Base-by-base conservation (phyloP, 192 early-diverging fungal species). In the Powellomyces hirtus region DNA sequence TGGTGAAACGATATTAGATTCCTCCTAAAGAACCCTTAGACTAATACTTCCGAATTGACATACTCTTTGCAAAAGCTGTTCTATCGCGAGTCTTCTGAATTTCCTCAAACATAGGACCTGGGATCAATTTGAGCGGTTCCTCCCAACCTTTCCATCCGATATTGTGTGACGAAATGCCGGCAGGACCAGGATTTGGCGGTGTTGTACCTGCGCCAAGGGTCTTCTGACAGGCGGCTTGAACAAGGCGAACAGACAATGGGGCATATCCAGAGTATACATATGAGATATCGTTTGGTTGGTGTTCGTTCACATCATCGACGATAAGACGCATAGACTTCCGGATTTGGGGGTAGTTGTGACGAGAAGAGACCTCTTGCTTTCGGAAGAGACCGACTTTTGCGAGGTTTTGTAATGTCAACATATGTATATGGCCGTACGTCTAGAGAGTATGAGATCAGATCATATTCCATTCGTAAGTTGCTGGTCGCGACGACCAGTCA, bases 201-300 rank as follows among this genome's bases (percentile, higher is more conserved):
- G 40, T 42, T 42, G 40, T 42, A 18, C 10, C 18, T 42, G 40
- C 51, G 24, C 51, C 51, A 27, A 52, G 13, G 24, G 11, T 68
- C 72, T 78, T 84, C 36, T 71, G 77, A 30, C 82, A 72, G 14
- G 92, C 86, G 46, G 86, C 88, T 71, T 98, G 94, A 33, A 98
- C 76, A 34, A 98, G 79, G 34, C 97, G 88, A n/a, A 97, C 83
- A 30, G 85, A 87, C 29, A 96, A 67, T 4, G 97, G 97, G 11
- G 94, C 97, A 76, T 92, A 98, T 16, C 97, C 97, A 4, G 92
- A 93, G 72, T 95, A 96, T 16, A 97, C 94, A 70, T 94, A 98
- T 0, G 90, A 86, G 1, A 94, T 86, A 76, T 98, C 97, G 22
- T 89, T 86, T 0, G 93, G 92, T 22, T 89, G 83, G 30, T 86